Evolutionary conservation across 2,329 filamentous ascomycete genomes (phyloP), one percentile per base, ranked within the genome.

Genomic region (Cryphonectria radicalis): DNA sequence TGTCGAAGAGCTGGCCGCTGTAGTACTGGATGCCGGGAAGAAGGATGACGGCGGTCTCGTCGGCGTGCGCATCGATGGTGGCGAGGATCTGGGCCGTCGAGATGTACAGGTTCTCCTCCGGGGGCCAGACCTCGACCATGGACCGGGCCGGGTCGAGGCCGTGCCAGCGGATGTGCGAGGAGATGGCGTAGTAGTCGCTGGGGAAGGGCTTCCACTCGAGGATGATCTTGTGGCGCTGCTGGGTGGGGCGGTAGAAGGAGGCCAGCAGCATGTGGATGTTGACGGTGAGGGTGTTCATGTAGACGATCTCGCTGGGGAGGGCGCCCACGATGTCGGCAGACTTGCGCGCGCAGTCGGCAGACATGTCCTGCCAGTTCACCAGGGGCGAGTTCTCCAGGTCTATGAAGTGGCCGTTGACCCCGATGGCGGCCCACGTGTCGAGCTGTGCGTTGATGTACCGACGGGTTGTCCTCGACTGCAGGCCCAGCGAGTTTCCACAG

Each of bases 21-120:
- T 97, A 97, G 84, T 94, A 98, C 79, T 98, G 94, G 59, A 98
- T 92, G 13, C 93, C 95, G 0, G 94, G 93, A 0, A 98, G 88
- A 5, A 97, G 87, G 0, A 97, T 82, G 11, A 98, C 81, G 1
- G 94, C 93, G 0, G 93, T 90, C 7, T 88, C 88, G 0, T 89
- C 85, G 63, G 91, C 92, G 77, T 97, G 91, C 72, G 89, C 83
- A 73, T 94, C 91, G 74, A 97, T 97, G 4, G 89, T 84, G 10
- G 87, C 84, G 13, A 96, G 84, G 57, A 97, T 92, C 74, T 90
- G 85, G 62, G 91, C 87, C 0, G 92, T 97, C 0, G 88, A 85
- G 65, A 97, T 85, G 72, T 90, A 87, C n/a, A 87, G 86, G 1
- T 81, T 53, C 50, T 71, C 72, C 4, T 62, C 66, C 19, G 40